These are phyloP conservation scores for Cryptomeria japonica DNA, from an alignment of 75 land plant genomes.

Conservation along the genomic window DNA sequence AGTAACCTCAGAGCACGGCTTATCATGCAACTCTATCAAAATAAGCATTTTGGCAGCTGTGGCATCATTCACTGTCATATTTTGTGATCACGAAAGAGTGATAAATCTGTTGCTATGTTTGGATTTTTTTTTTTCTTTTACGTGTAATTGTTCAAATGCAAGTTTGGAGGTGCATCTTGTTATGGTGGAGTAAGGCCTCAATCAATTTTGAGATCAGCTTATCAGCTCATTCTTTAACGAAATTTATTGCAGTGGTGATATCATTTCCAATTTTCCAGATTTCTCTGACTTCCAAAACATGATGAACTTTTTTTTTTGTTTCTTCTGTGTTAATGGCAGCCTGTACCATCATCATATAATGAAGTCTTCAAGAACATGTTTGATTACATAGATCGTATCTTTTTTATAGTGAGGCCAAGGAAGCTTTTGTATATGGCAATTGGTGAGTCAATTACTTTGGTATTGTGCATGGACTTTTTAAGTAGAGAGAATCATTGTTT, in stretches of 20 bases:
- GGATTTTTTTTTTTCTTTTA: slow-evolving; percentile 2
- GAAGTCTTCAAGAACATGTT: slow-evolving; percentile 67
- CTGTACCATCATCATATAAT: slow-evolving; percentile 53
- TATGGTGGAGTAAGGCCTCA: background rate
- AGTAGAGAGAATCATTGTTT: background rate
- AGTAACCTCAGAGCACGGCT: background rate
- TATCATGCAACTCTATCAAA: background rate
- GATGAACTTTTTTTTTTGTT: background rate
- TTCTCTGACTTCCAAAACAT: background rate
- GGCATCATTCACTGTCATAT: background rate
- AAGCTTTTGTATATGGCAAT: slow-evolving; percentile 89
- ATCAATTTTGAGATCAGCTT: background rate
- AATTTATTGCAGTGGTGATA: background rate
- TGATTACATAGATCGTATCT: slow-evolving; percentile 70
- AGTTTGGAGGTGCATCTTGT: background rate
- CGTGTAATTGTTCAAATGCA: background rate
- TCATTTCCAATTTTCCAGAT: background rate
- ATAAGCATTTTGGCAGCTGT: background rate
- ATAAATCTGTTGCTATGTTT: background rate
- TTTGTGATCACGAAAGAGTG: background rate
- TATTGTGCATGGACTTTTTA: background rate
- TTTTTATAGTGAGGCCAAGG: slow-evolving; percentile 70
- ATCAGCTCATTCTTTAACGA: background rate
- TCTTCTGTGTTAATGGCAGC: slow-evolving; percentile 27
- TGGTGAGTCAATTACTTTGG: slow-evolving; percentile 33